Base-by-base conservation (phyloP, 345 rosid genomes). In the Salix caprea region DNA sequence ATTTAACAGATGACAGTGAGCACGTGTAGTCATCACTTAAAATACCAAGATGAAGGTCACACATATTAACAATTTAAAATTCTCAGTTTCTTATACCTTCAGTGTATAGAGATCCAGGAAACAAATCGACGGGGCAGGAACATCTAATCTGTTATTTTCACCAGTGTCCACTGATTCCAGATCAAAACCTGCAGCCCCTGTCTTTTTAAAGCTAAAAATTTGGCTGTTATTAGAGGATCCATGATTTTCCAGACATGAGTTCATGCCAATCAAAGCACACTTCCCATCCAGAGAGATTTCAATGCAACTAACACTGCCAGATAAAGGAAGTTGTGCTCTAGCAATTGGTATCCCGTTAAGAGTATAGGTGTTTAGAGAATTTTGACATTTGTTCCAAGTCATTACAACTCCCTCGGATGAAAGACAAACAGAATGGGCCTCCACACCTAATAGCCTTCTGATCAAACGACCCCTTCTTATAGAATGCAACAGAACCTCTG, bases 401-500 rank as follows among this genome's bases (percentile, higher is more conserved):
- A 96, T 74, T 64, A 96, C 72, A 74, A 94, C 81, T 60, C 99
- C 99, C 72, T 88, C 88, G 44, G 97, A 81, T 26, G 99, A 96
- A 76, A 96, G 90, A 85, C 92, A 87, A 75, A 94, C 86, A 71
- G 91, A 86, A 84, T 92, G 86, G 64, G 98, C 97, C 71, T 83
- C 89, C 76, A 93, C 91, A 65, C 90, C 92, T 73, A 67, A 90
- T 80, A 96, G 87, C 80, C 92, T 89, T 84, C 94, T 89, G 82
- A 96, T 85, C 84, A 96, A 84, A 56, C 95, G 88, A 54, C 99
- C 99, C 87, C 88, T 90, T 86, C 93, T 91, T 60, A 89, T 69
- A 72, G 98, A 89, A 87, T 96, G 98, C 86, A 96, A 71, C 32
- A 96, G 77, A 82, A 93, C 84, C 82, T 88, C 93, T 32, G 97